phyloP scores from a whole-genome alignment of 306 rosid species.

The Fagus crenata region DNA sequence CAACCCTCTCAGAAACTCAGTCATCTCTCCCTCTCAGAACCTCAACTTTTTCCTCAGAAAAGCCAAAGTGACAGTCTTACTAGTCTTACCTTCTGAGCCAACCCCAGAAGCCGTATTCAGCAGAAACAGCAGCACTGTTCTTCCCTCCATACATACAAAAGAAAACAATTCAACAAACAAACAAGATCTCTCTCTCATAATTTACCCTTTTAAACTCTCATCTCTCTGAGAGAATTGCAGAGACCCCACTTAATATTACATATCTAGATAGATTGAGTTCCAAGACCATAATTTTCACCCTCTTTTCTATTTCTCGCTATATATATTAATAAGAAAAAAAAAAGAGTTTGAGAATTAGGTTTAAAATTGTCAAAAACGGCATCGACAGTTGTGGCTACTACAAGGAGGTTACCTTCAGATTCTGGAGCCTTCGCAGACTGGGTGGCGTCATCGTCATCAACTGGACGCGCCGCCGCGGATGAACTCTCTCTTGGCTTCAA shows the following conservation, averaged over 20 bases:
- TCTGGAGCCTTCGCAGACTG: slow-evolving; percentile 95
- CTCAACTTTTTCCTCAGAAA: slow-evolving; percentile 35
- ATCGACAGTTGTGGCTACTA: slow-evolving; percentile 94
- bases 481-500: slow-evolving; percentile 92
- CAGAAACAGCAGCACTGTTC: slow-evolving; percentile 12
- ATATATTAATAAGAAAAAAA: not conserved
- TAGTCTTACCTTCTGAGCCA: slow-evolving; percentile 26
- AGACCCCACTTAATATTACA: slow-evolving; percentile 53
- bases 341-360: not conserved
- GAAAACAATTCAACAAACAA: slow-evolving; percentile 18
- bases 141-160: not conserved
- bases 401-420: slow-evolving; percentile 89
- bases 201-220: not conserved
- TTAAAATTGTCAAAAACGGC: slow-evolving; percentile 16
- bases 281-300: slow-evolving; percentile 15
- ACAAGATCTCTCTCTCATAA: slow-evolving; percentile 11
- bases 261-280: slow-evolving; percentile 41
- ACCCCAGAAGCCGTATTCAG: slow-evolving; percentile 18
- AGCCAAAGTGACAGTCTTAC: slow-evolving; percentile 64
- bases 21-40: slow-evolving; percentile 16
- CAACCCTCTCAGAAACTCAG: slow-evolving; percentile 35
- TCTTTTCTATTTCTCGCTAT: slow-evolving; percentile 9
- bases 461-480: slow-evolving; percentile 43
- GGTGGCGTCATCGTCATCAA: slow-evolving; percentile 60
- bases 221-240: slow-evolving; percentile 49